phyloP scores from a whole-genome alignment of 305 asterid genomes.

The Andrographis paniculata region DNA sequence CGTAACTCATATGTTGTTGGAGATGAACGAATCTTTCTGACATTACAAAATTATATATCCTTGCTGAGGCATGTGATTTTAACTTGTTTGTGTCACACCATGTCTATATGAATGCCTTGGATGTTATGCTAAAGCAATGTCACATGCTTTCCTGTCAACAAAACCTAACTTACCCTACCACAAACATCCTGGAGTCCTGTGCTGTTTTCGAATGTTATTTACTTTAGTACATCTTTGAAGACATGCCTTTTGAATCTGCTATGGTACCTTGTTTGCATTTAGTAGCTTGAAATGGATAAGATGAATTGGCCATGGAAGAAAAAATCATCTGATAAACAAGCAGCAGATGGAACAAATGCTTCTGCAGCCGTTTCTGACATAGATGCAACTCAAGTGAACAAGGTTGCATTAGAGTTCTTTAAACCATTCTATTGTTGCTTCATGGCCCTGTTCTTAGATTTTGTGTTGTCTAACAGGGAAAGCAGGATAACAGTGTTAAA shows the following conservation, averaged over 20 bases:
- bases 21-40: background rate
- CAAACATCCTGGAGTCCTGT: background rate
- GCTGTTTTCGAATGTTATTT: background rate
- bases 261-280: constrained; percentile 18
- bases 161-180: too few species aligned
- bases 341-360: constrained; percentile 37
- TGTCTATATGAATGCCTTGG: too few species aligned
- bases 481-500: constrained; percentile 38
- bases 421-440: constrained; percentile 12
- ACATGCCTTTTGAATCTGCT: background rate
- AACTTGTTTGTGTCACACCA: too few species aligned
- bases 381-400: constrained; percentile 34
- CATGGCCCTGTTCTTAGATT: constrained; percentile 2
- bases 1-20: background rate
- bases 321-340: constrained; percentile 64
- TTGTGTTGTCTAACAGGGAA: constrained; percentile 30
- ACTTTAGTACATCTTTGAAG: background rate
- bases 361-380: constrained; percentile 31
- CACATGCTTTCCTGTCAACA: too few species aligned
- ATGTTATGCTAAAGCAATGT: too few species aligned
- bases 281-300: constrained; percentile 54
- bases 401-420: constrained; percentile 28
- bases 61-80: too few species aligned
- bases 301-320: constrained; percentile 98
- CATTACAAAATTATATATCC: background rate